Evolutionary conservation across 768 basidiomycete species (phyloP), one percentile per base, ranked within the genome.

Genomic region (Leucocoprinus birnbaumii): DNA sequence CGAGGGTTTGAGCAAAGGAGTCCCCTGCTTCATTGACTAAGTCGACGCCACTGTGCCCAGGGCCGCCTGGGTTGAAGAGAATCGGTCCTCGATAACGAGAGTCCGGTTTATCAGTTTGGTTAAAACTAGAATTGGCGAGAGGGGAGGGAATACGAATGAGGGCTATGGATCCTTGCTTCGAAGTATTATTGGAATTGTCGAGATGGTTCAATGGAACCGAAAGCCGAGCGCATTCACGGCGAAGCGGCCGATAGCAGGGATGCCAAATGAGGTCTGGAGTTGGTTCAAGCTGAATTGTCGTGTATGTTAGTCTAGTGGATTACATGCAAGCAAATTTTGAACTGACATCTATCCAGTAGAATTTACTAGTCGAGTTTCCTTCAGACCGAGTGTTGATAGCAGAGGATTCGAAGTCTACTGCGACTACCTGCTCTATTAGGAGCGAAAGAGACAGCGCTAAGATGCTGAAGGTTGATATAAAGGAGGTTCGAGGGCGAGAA

Each of bases 31-130:
- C 18, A 4, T 59, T 25, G 21, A 73, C 58, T 0, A 70, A 21
- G 4, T 64, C 61, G 5, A 78, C 70, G 3, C 79, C 77, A 55
- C 74, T 74, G 2, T 71, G 73, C 6, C 78, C 79, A 1, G 78
- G 79, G 0, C 79, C 78, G n/a, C 78, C 76, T 1, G 77, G 78
- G 50, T 79, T 79, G 59, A 76, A 66, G 2, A 79, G 61, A 11
- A 79, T 64, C 1, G 77, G 77, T 0, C 79, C 79, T 19, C 70
- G 71, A 56, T 78, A 79, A 25, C 24, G 53, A 16, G 53, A 42
- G 11, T 34, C 19, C 5, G 65, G 58, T n/a, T n/a, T n/a, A n/a
- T n/a, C n/a, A n/a, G n/a, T n/a, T n/a, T n/a, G n/a, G n/a, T n/a
- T n/a, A 2, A 62, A 55, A 0, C 68, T 67, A n/a, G n/a, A n/a